Evolutionary conservation across 495 filamentous ascomycete species (phyloP).

Genomic region (Annulohypoxylon stygium): DNA sequence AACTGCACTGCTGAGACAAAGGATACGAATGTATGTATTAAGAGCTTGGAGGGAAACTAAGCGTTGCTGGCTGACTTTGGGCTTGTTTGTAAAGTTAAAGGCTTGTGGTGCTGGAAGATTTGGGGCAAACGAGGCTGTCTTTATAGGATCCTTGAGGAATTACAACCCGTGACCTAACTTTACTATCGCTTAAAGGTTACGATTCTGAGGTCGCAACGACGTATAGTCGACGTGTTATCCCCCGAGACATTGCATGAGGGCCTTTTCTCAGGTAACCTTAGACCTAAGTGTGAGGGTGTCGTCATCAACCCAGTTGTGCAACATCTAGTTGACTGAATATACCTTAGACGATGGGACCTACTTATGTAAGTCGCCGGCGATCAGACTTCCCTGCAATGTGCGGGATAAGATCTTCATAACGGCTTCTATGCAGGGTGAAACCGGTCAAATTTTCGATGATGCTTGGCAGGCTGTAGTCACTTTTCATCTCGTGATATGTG

Average conservation of each 20-base stretch:
- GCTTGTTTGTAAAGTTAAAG: slow-evolving; percentile 29
- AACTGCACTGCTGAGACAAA: slow-evolving; percentile 29
- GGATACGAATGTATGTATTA: slow-evolving; percentile 29
- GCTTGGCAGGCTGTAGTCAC: neutral
- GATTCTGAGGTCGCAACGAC: slow-evolving; percentile 25
- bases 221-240: slow-evolving; percentile 26
- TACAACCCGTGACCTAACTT: slow-evolving; percentile 30
- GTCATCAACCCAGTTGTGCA: slow-evolving; percentile 14
- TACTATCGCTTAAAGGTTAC: slow-evolving; percentile 28
- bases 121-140: slow-evolving; percentile 29
- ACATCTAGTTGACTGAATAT: neutral
- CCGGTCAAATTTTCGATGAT: slow-evolving; percentile 11
- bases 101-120: slow-evolving; percentile 27
- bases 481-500: slow-evolving; percentile 8
- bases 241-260: slow-evolving; percentile 12
- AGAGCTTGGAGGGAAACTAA: slow-evolving; percentile 26
- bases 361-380: neutral
- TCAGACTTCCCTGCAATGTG: neutral
- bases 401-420: slow-evolving; percentile 4
- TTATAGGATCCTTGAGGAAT: slow-evolving; percentile 33
- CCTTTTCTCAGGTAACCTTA: neutral
- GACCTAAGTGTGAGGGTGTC: slow-evolving; percentile 6
- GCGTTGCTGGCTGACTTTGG: slow-evolving; percentile 23
- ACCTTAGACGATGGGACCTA: slow-evolving; percentile 1
- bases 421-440: neutral